A percentile compares a stretch with the other conserved stretches of the same genome.
These are phyloP conservation scores for Lecanosticta acicola DNA, from an alignment of 2,329 filamentous ascomycete genomes.

Conservation along the genomic window DNA sequence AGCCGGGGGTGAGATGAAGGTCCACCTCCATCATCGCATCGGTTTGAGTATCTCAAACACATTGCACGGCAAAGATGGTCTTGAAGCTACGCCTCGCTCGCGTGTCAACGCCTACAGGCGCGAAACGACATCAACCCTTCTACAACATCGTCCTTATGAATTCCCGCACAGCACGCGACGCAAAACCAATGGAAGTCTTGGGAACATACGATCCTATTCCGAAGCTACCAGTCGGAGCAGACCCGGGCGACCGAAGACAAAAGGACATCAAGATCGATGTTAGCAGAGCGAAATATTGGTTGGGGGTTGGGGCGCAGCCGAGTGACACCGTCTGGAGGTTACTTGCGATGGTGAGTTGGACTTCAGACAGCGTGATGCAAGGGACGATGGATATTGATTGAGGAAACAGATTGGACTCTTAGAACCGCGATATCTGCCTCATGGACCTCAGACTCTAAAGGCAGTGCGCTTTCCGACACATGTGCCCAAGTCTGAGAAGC, in stretches of 20 bases:
- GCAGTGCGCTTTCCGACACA: slow-evolving; percentile 30
- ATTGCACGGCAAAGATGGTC: slow-evolving; percentile 57
- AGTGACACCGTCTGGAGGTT: slow-evolving; percentile 84
- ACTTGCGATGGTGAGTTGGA: slow-evolving; percentile 63
- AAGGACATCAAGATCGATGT: slow-evolving; percentile 90
- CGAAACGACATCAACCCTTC: slow-evolving; percentile 73
- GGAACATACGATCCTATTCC: slow-evolving; percentile 59
- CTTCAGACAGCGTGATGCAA: background rate
- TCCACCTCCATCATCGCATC: background rate
- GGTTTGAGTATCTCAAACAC: background rate
- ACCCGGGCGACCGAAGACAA: slow-evolving; percentile 59
- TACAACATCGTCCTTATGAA: slow-evolving; percentile 97
- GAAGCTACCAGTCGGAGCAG: slow-evolving; percentile 47
- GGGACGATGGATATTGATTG: background rate
- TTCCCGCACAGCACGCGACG: slow-evolving; percentile 80
- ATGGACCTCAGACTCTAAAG: slow-evolving; percentile 29
- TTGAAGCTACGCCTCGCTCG: slow-evolving; percentile 89
- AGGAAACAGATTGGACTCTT: slow-evolving; percentile 39
- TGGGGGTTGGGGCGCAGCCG: slow-evolving; percentile 93
- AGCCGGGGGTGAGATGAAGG: slow-evolving; percentile 5
- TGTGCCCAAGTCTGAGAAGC: slow-evolving; percentile 9
- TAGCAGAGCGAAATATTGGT: slow-evolving; percentile 82
- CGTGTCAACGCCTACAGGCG: slow-evolving; percentile 57
- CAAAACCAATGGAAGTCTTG: slow-evolving; percentile 87
- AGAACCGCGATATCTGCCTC: slow-evolving; percentile 36